phyloP scores from a whole-genome alignment of 2,329 filamentous ascomycete species.

The Aspergillus udagawae region DNA sequence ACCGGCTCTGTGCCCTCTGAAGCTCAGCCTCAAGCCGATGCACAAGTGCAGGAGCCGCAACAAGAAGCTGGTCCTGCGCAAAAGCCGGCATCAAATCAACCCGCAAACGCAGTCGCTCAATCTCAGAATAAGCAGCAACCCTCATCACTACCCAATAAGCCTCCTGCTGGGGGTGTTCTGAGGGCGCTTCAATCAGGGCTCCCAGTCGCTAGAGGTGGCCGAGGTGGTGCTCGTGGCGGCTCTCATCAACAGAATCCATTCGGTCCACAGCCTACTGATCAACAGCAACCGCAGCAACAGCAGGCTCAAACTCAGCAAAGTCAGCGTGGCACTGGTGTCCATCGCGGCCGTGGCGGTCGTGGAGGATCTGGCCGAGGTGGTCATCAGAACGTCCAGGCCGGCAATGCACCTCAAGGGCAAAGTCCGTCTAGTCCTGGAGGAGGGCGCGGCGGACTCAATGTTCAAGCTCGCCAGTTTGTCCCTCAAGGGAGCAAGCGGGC shows the following conservation, averaged over 20 bases:
- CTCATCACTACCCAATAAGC: conserved; percentile 29
- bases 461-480: conserved; percentile 52
- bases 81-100: conserved; percentile 6
- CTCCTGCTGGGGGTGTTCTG: conserved; percentile 36
- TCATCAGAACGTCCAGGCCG: conserved; percentile 41
- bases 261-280: conserved; percentile 18
- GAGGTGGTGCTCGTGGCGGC: conserved; percentile 39
- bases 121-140: conserved; percentile 22
- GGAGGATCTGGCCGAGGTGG: conserved; percentile 34
- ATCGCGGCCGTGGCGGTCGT: conserved; percentile 45
- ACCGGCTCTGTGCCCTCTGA: conserved; percentile 9
- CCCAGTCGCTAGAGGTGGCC: conserved; percentile 41
- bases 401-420: conserved; percentile 26
- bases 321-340: conserved; percentile 36
- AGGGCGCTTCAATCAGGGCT: conserved; percentile 43
- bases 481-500: conserved; percentile 55
- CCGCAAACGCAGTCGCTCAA: conserved; percentile 26
- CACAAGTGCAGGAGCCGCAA: conserved; percentile 14
- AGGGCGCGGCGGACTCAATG: conserved; percentile 44
- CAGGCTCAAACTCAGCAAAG: conserved; percentile 24
- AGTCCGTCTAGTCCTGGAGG: conserved; percentile 26
- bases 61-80: conserved; percentile 16
- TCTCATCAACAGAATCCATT: conserved; percentile 28
- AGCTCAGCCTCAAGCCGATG: conserved; percentile 10
- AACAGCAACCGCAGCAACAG: conserved; percentile 23